phyloP scores from a whole-genome alignment of 2,329 filamentous ascomycete species.

The Penicillium sp. region DNA sequence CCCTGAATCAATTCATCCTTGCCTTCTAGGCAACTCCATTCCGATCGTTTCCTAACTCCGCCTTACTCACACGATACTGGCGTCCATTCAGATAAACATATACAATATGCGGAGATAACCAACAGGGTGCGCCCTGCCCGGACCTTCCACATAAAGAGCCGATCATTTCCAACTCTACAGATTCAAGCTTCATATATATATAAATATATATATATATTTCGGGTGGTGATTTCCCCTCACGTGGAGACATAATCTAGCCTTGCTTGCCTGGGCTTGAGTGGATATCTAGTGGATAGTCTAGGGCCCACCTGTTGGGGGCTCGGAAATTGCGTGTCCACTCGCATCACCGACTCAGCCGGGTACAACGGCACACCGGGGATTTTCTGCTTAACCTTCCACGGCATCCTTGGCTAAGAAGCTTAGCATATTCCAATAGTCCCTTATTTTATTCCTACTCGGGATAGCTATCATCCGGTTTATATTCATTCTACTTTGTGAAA shows the following conservation, averaged over 20 bases:
- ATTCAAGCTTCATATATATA: too few relatives aligned
- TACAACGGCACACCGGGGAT: background rate
- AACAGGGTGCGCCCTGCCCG: background rate
- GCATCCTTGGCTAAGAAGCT: slow-evolving; percentile 1
- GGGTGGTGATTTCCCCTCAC: too few relatives aligned
- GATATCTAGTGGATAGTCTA: background rate
- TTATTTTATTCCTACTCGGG: background rate
- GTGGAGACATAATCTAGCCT: too few relatives aligned
- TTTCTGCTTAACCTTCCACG: background rate
- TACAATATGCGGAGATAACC: background rate
- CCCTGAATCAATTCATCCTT: background rate
- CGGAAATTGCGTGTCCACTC: background rate
- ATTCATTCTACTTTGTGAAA: background rate
- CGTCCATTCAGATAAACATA: too few relatives aligned
- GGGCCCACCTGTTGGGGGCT: background rate
- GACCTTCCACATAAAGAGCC: background rate
- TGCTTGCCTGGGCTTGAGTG: too few relatives aligned
- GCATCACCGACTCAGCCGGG: background rate
- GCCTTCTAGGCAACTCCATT: background rate
- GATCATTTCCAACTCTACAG: background rate
- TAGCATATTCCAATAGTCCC: background rate
- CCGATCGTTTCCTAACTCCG: background rate
- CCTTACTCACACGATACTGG: background rate
- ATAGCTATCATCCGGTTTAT: background rate
- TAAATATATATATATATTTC: too few relatives aligned